These are phyloP conservation scores for Taiozyma sp. DNA, from an alignment of 1,139 yeast genomes.

Conservation along the genomic window DNA sequence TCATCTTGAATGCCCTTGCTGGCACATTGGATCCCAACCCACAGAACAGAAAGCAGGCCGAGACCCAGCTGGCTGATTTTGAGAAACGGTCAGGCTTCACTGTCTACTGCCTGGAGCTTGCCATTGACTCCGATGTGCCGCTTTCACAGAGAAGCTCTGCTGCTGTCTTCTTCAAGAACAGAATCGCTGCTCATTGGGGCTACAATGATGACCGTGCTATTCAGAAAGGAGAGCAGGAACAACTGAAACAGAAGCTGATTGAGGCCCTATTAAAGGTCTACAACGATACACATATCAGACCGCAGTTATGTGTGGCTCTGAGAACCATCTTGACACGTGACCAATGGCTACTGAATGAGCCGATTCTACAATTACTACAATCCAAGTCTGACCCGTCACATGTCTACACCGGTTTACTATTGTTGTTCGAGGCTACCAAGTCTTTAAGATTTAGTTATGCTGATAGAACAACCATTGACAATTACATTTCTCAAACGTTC, in stretches of 20 bases:
- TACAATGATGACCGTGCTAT: slow-evolving; percentile 37
- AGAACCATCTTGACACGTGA: slow-evolving; percentile 58
- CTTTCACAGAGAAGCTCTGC: slow-evolving; percentile 52
- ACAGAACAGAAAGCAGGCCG: slow-evolving; percentile 61
- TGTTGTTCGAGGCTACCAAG: slow-evolving; percentile 50
- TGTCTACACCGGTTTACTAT: slow-evolving; percentile 50
- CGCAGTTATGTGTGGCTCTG: slow-evolving; percentile 67
- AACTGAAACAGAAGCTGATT: slow-evolving; percentile 47
- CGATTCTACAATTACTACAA: slow-evolving; percentile 34
- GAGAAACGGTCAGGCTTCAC: slow-evolving; percentile 55
- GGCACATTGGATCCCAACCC: slow-evolving; percentile 77
- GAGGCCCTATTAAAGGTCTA: slow-evolving; percentile 37
- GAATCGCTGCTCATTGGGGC: slow-evolving; percentile 54
- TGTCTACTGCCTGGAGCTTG: slow-evolving; percentile 47
- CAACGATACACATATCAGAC: slow-evolving; percentile 37
- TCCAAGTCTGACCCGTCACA: slow-evolving; percentile 45
- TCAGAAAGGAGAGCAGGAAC: slow-evolving; percentile 42
- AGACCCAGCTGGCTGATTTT: slow-evolving; percentile 51
- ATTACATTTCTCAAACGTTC: slow-evolving; percentile 41
- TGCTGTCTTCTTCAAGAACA: slow-evolving; percentile 63
- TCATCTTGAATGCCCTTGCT: slow-evolving; percentile 66
- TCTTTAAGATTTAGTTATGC: slow-evolving; percentile 54
- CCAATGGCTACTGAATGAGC: slow-evolving; percentile 28
- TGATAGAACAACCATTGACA: slow-evolving; percentile 40
- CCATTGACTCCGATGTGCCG: slow-evolving; percentile 41